Evolutionary conservation across 306 rosid species (phyloP).

Genomic region (Phaseolus lunatus): DNA sequence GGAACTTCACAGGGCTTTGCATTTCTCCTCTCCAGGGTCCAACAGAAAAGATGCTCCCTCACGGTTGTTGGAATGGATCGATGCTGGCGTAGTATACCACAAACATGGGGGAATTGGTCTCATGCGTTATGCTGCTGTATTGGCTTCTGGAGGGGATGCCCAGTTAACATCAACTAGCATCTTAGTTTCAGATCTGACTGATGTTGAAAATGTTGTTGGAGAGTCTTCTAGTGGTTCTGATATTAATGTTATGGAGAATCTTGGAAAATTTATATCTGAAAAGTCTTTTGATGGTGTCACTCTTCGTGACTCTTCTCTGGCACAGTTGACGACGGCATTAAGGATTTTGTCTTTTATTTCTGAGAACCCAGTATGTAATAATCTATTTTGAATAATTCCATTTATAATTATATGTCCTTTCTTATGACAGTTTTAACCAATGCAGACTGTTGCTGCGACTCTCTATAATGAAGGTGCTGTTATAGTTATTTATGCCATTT

Average conservation of each 20-base stretch:
- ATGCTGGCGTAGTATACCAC: slow-evolving; percentile 90
- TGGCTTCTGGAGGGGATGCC: slow-evolving; percentile 98
- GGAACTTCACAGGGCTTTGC: slow-evolving; percentile 89
- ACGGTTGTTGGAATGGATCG: slow-evolving; percentile 96
- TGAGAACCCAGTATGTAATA: slow-evolving; percentile 83
- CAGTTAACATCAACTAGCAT: slow-evolving; percentile 75
- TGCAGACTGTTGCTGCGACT: slow-evolving; percentile 82
- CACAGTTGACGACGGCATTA: slow-evolving; percentile 91
- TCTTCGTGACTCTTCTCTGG: slow-evolving; percentile 90
- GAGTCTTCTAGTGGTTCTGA: slow-evolving; percentile 79
- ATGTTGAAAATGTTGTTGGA: slow-evolving; percentile 83
- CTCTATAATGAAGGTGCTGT: slow-evolving; percentile 93
- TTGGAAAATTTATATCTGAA: slow-evolving; percentile 83
- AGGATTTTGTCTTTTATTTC: slow-evolving; percentile 95
- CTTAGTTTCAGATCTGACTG: slow-evolving; percentile 86
- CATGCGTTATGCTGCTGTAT: slow-evolving; percentile 86
- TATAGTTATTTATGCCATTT: slow-evolving; percentile 77
- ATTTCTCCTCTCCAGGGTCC: slow-evolving; percentile 93
- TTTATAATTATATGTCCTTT: slow-evolving; percentile 33
- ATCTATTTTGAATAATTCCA: slow-evolving; percentile 37
- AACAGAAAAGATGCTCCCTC: slow-evolving; percentile 97
- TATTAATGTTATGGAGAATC: slow-evolving; percentile 95
- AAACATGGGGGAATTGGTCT: slow-evolving; percentile 93
- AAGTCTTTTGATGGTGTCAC: slow-evolving; percentile 92
- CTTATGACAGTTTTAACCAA: slow-evolving; percentile 46